These are phyloP conservation scores for Pulveroboletus sp. DNA, from an alignment of 768 basidiomycete genomes.

Conservation along the genomic window DNA sequence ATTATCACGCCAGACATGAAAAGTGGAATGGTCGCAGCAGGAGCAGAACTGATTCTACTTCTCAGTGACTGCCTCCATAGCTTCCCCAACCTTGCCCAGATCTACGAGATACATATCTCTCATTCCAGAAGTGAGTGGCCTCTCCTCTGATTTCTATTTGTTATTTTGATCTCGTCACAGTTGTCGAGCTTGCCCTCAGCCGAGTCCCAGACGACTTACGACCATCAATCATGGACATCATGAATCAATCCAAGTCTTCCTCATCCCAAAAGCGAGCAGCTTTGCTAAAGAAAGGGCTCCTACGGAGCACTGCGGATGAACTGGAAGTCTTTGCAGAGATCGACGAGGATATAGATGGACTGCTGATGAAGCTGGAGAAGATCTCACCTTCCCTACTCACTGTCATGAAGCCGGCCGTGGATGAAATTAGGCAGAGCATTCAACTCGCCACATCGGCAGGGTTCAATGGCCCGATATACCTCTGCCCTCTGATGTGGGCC, in stretches of 20 bases:
- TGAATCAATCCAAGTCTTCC: constrained; percentile 63
- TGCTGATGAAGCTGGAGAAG: constrained; percentile 57
- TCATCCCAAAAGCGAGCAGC: constrained; percentile 66
- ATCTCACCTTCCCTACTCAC: constrained; percentile 50
- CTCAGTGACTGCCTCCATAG: constrained; percentile 63
- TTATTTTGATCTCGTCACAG: constrained; percentile 35
- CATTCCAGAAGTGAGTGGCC: constrained; percentile 65
- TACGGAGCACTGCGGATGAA: constrained; percentile 68
- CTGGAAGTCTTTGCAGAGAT: constrained; percentile 66
- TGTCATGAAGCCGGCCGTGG: constrained; percentile 48
- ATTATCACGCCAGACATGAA: constrained; percentile 75
- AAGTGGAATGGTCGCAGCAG: constrained; percentile 63
- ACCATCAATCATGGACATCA: constrained; percentile 57
- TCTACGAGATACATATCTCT: constrained; percentile 76
- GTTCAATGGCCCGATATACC: constrained; percentile 57
- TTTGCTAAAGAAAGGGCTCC: constrained; percentile 66
- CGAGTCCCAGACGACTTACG: constrained; percentile 60
- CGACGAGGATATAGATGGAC: constrained; percentile 60
- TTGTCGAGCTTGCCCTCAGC: constrained; percentile 61
- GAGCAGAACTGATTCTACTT: constrained; percentile 71
- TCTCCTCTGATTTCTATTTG: background rate
- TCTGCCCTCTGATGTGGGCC: constrained; percentile 75
- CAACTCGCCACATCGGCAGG: constrained; percentile 60
- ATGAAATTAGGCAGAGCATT: constrained; percentile 63
- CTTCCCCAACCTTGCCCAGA: constrained; percentile 66